A percentile compares a stretch with the other conserved stretches of the same genome.
Conservation (phyloP, 305 asterid species). For the Solanum hybrid region DNA sequence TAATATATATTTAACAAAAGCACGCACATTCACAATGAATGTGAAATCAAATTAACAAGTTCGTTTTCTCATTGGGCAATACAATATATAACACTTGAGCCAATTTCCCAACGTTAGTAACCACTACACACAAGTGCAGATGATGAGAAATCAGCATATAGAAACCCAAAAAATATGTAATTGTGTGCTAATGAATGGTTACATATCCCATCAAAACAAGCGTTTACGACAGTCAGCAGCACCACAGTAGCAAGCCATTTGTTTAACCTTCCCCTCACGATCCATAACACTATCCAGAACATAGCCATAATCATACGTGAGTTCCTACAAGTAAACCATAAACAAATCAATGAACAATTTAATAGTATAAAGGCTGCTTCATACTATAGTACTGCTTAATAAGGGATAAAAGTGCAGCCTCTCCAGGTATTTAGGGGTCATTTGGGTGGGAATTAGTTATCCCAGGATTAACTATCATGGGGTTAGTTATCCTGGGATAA, state of each 20-base stretch:
- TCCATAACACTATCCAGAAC: conserved; percentile 64
- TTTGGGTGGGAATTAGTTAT: too few relatives aligned
- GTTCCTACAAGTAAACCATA: conserved; percentile 38
- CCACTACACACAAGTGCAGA: neutral
- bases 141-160: neutral
- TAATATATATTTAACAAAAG: neutral
- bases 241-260: conserved; percentile 64
- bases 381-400: neutral
- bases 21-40: neutral
- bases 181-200: neutral
- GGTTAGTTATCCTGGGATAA: too few relatives aligned
- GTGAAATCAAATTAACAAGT: neutral
- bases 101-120: neutral
- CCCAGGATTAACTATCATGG: too few relatives aligned
- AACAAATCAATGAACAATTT: neutral
- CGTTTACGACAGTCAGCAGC: conserved; percentile 65
- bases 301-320: conserved; percentile 74
- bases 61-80: neutral
- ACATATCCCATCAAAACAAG: conserved; percentile 24
- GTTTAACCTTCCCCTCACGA: conserved; percentile 46
- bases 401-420: neutral
- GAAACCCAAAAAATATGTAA: neutral
- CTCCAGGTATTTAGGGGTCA: neutral
- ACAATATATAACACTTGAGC: neutral
- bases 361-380: neutral